Evolutionary conservation across 2,329 filamentous ascomycete species (phyloP), one percentile per base, ranked within the genome.

Genomic region (Trichoderma breve): DNA sequence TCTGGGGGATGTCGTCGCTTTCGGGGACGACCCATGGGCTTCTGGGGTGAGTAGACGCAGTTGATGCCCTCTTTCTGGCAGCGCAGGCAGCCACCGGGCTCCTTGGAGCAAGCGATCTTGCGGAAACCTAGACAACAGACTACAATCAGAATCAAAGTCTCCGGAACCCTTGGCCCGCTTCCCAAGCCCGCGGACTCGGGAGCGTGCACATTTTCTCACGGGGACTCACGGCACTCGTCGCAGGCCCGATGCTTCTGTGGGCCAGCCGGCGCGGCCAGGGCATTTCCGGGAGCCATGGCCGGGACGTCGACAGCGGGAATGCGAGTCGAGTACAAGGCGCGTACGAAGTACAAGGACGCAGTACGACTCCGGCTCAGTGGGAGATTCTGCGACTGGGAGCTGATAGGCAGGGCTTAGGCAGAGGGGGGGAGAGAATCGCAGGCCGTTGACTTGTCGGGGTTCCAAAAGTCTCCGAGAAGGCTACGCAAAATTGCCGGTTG

Each of bases 101-200:
- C 88, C 76, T 91, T 91, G 53, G 88, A 86, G 79, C 90, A 92
- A 60, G 89, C 89, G 61, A 91, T 85, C 77, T 92, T 92, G 67
- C 89, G 86, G 28, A 83, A 82, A 76, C 90, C 89, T 91, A 73
- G 30, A 72, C 15, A 36, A 28, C n/a, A 18, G 39, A 51, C 18
- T 15, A 47, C 24, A 66, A 71, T 69, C 55, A 69, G 66, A 73
- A 72, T 66, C 80, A 77, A 79, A 78, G 76, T 78, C 74, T 76
- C 78, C 75, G 77, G 77, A 55, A 74, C 55, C 18, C 26, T 18
- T 51, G 28, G 18, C 28, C 30, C 55, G 26, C 26, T 11, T 34
- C 30, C 57, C 57, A 34, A 32, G n/a, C 57, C 30, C 30, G 57
- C 9, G 57, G 57, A 34, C 57, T 60, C 30, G 57, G 28, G 18